Conservation (phyloP, 2,329 filamentous ascomycete species). For the Colletotrichum sp. region DNA sequence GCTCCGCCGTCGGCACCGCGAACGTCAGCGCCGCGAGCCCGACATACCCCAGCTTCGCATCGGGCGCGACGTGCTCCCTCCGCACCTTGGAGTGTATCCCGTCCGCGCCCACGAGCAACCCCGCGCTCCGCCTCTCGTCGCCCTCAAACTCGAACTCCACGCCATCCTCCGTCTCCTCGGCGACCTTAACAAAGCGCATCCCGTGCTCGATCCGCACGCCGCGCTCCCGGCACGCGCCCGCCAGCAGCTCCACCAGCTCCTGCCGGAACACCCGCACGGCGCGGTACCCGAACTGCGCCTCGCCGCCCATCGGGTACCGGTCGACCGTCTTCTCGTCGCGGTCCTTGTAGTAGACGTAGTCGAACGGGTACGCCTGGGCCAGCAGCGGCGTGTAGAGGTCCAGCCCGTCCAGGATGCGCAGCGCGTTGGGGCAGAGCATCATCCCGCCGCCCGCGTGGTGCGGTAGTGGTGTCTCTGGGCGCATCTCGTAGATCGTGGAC, state of each 20-base stretch:
- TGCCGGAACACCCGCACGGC: slow-evolving; percentile 60
- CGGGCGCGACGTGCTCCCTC: slow-evolving; percentile 50
- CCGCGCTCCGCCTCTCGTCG: slow-evolving; percentile 41
- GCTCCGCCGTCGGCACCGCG: slow-evolving; percentile 38
- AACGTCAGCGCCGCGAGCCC: slow-evolving; percentile 47
- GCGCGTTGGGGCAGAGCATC: slow-evolving; percentile 65
- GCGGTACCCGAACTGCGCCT: slow-evolving; percentile 54
- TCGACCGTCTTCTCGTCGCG: slow-evolving; percentile 35
- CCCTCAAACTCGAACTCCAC: slow-evolving; percentile 55
- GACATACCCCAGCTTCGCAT: slow-evolving; percentile 53
- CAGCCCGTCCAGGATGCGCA: slow-evolving; percentile 56
- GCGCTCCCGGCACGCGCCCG: slow-evolving; percentile 28
- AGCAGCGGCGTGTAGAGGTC: slow-evolving; percentile 52
- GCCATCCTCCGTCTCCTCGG: slow-evolving; percentile 39
- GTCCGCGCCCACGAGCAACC: slow-evolving; percentile 60
- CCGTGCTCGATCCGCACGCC: slow-evolving; percentile 50
- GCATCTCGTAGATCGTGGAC: slow-evolving; percentile 56
- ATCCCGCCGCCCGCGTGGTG: slow-evolving; percentile 58
- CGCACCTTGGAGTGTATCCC: slow-evolving; percentile 65
- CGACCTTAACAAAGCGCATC: slow-evolving; percentile 50
- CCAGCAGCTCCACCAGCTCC: slow-evolving; percentile 46
- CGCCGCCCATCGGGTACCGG: slow-evolving; percentile 52
- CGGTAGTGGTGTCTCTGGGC: slow-evolving; percentile 33
- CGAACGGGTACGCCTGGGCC: slow-evolving; percentile 54
- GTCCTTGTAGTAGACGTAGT: slow-evolving; percentile 51